Conservation (phyloP, 345 rosid genomes). For the Arabis hirsuta region DNA sequence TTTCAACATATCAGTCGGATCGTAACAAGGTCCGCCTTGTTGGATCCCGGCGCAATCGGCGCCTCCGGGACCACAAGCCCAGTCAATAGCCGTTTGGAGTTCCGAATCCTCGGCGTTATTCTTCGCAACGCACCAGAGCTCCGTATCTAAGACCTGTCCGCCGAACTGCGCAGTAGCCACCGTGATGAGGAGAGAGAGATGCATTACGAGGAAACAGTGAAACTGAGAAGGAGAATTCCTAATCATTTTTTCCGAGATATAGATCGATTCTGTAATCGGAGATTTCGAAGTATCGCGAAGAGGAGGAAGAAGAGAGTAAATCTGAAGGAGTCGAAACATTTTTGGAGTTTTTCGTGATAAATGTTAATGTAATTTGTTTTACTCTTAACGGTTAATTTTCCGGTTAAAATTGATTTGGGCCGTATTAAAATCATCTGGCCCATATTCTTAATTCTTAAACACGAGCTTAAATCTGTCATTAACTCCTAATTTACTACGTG, state of each 20-base stretch:
- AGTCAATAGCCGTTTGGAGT: constrained; percentile 67
- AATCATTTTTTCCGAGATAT: constrained; percentile 27
- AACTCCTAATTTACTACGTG: background rate
- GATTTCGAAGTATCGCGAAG: constrained; percentile 1
- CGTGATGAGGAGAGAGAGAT: constrained; percentile 16
- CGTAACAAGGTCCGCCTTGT: constrained; percentile 73
- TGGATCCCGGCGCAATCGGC: constrained; percentile 64
- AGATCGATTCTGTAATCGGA: background rate
- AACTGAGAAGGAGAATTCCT: background rate
- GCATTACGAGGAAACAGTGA: constrained; percentile 24
- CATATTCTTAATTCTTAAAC: background rate
- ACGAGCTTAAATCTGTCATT: no score
- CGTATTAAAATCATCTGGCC: constrained; percentile 1
- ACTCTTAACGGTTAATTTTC: constrained; percentile 8
- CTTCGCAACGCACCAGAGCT: constrained; percentile 92
- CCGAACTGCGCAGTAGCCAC: constrained; percentile 1
- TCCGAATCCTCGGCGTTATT: constrained; percentile 80
- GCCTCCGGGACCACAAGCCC: constrained; percentile 85
- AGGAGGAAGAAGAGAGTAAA: constrained; percentile 14
- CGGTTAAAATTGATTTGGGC: background rate
- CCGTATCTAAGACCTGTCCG: constrained; percentile 42
- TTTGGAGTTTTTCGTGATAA: constrained; percentile 14
- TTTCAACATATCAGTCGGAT: constrained; percentile 53
- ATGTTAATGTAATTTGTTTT: constrained; percentile 5
- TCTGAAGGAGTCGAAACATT: constrained; percentile 11